Base-by-base conservation (phyloP, 2,329 filamentous ascomycete genomes). In the Xylariaceae sp. region DNA sequence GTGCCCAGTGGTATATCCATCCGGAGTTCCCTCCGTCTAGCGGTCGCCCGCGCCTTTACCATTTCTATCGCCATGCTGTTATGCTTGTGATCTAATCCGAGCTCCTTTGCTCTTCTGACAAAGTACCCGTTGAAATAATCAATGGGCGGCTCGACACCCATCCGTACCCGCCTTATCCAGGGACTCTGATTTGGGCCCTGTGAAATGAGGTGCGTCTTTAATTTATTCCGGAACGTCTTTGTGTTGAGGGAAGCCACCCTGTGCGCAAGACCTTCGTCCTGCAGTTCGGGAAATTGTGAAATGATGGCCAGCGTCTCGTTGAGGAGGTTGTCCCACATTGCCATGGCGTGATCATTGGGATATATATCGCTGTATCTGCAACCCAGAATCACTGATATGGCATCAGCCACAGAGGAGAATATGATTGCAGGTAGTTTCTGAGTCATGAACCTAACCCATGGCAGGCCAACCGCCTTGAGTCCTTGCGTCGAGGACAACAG, bases 61-160 rank as follows among this genome's bases (percentile, higher is more conserved):
- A 92, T 75, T 50, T 87, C 79, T 72, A 89, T 78, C 37, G 96
- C 78, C 79, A 90, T 82, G 66, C 87, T 87, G 70, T 96, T 95
- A 60, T 88, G 79, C 9, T 86, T 84, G 67, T 87, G 87, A 47
- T 84, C 78, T n/a, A 96, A 78, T 1, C 91, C 90, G 58, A 93
- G 67, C 70, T 90, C 84, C 65, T 84, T 81, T 0, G 90, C 95
- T 36, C 88, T 83, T 47, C 79, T 81, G 28, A 96, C 81, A 58
- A 99, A 89, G 76, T 94, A 99, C 0, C 93, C 94, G 71, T 96
- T 97, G 65, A 94, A 83, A 68, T 88, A 96, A 41, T 93, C 85
- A 36, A 97, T 84, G 67, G 96, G 92, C 0, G 91, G 92, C 56
- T 79, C 75, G 59, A 77, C 76, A 1, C 90, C 88, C 1, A 75